These are phyloP conservation scores for Pseudocercospora fuligena DNA, from an alignment of 2,329 filamentous ascomycete genomes.

Conservation along the genomic window DNA sequence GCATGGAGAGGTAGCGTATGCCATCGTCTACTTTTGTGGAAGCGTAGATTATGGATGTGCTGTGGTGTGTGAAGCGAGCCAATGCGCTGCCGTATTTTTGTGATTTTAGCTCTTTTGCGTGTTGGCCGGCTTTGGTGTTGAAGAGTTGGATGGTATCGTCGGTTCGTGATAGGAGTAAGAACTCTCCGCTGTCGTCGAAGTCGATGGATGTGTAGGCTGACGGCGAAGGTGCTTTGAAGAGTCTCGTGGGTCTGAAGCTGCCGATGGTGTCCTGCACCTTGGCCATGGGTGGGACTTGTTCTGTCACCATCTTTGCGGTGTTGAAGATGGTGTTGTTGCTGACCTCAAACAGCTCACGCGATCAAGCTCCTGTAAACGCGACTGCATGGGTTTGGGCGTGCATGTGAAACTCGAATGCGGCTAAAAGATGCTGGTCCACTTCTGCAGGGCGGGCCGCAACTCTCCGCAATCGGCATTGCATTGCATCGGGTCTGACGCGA, in stretches of 20 bases:
- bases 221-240: constrained; percentile 53
- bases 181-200: constrained; percentile 94
- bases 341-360: not conserved
- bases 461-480: not conserved
- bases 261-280: constrained; percentile 79
- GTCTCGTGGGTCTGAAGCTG: constrained; percentile 72
- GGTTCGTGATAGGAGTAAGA: constrained; percentile 86
- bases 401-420: not conserved
- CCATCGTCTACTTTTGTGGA: constrained; percentile 94
- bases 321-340: not conserved
- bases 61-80: constrained; percentile 91
- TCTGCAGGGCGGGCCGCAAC: not conserved
- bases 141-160: constrained; percentile 97
- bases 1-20: constrained; percentile 83
- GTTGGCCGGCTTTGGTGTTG: constrained; percentile 86
- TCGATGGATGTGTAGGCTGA: constrained; percentile 85
- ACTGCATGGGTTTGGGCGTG: not conserved
- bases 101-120: constrained; percentile 85
- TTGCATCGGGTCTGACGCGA: not conserved
- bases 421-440: not conserved
- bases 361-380: not conserved
- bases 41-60: constrained; percentile 89
- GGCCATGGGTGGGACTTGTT: constrained; percentile 43
- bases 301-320: constrained; percentile 30
- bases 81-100: constrained; percentile 97